phyloP scores from a whole-genome alignment of 345 rosid genomes.

The Geranium rotundifolium region DNA sequence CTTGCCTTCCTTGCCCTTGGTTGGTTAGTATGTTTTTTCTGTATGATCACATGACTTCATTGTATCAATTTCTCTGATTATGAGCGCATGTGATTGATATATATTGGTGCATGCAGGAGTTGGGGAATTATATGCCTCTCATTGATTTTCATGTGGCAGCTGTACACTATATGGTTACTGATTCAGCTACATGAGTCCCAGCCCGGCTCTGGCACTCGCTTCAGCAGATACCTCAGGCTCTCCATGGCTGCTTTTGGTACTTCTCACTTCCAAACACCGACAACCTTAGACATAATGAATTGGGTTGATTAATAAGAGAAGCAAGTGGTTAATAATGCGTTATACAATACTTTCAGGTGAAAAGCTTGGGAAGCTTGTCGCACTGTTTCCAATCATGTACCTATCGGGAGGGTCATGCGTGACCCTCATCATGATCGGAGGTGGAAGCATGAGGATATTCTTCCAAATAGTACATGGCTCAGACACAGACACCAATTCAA shows the following conservation, averaged over 20 bases:
- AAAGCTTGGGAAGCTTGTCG: slow-evolving; percentile 36
- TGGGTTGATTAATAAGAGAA: too few species aligned
- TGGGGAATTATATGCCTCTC: slow-evolving; percentile 42
- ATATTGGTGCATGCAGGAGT: slow-evolving; percentile 24
- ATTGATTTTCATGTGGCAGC: slow-evolving; percentile 42
- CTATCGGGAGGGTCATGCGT: slow-evolving; percentile 53
- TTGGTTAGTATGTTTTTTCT: slow-evolving; percentile 20
- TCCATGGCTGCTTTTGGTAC: slow-evolving; percentile 48
- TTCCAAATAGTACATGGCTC: slow-evolving; percentile 25
- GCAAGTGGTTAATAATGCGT: neutral
- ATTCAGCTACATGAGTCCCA: slow-evolving; percentile 44
- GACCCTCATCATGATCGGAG: slow-evolving; percentile 43
- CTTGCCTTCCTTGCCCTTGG: slow-evolving; percentile 41
- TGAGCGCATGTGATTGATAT: too few species aligned
- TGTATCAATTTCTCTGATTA: too few species aligned
- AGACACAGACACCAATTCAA: slow-evolving; percentile 13
- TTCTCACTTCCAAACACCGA: neutral
- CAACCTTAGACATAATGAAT: too few species aligned
- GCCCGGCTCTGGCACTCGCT: slow-evolving; percentile 27
- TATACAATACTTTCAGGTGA: slow-evolving; percentile 22
- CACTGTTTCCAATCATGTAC: slow-evolving; percentile 51
- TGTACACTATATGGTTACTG: slow-evolving; percentile 43
- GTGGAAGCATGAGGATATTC: slow-evolving; percentile 33
- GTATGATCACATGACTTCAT: too few species aligned
- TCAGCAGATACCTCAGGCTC: slow-evolving; percentile 47